Percentiles rank a stretch among this genome's conserved stretches.
Conservation (phyloP, 345 rosid genomes). For the Pistacia integerrima region DNA sequence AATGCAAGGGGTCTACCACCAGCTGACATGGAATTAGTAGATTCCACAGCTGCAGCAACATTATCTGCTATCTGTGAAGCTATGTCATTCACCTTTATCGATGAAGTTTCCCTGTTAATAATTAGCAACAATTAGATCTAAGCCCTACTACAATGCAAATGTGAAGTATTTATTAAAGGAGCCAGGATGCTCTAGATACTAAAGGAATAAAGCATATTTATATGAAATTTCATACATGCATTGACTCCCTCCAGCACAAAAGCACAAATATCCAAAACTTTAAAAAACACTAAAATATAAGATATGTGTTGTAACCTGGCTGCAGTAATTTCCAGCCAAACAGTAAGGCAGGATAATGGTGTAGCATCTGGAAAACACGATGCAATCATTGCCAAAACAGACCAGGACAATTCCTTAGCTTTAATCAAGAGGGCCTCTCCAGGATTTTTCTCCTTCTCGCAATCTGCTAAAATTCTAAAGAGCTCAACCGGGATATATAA, state of each 20-base stretch:
- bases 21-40: constrained; percentile 66
- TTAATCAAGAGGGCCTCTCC: constrained; percentile 80
- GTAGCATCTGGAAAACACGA: constrained; percentile 91
- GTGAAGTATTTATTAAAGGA: not conserved
- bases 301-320: constrained; percentile 62
- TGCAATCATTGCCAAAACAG: constrained; percentile 91
- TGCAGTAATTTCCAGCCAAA: constrained; percentile 99
- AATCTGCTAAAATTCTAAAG: constrained; percentile 83
- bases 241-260: not conserved
- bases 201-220: not conserved
- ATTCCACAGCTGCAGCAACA: constrained; percentile 81
- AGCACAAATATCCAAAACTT: not conserved
- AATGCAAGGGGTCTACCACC: constrained; percentile 57
- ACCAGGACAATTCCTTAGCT: constrained; percentile 96
- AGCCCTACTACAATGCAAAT: not conserved
- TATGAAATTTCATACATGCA: not conserved
- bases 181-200: not conserved
- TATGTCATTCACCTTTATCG: constrained; percentile 90
- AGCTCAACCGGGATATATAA: constrained; percentile 70
- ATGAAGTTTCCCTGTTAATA: constrained; percentile 86
- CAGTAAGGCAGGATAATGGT: constrained; percentile 80
- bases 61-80: constrained; percentile 84
- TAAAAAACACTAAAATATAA: constrained; percentile 4
- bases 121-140: constrained; percentile 34
- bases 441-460: constrained; percentile 82